Evolutionary conservation across 768 basidiomycete genomes (phyloP).

Genomic region (Boletus vinaceobasis): DNA sequence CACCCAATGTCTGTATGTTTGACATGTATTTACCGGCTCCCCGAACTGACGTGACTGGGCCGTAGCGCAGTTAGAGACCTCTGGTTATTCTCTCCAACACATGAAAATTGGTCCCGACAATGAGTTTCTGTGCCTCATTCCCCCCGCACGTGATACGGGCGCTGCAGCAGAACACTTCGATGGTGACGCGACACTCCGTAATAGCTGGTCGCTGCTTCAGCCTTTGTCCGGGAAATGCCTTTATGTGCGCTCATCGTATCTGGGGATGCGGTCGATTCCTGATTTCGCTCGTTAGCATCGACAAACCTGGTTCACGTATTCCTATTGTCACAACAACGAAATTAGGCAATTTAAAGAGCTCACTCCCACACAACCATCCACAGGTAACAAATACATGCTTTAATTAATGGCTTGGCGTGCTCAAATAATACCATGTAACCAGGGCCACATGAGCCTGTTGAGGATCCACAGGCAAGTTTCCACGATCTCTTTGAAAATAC

Average conservation of each 20-base stretch:
- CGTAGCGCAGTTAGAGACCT: slow-evolving; percentile 23
- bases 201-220: slow-evolving; percentile 80
- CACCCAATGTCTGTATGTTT: slow-evolving; percentile 38
- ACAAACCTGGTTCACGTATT: slow-evolving; percentile 96
- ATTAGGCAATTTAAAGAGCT: slow-evolving; percentile 95
- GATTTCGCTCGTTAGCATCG: slow-evolving; percentile 53
- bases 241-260: slow-evolving; percentile 60
- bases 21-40: slow-evolving; percentile 13
- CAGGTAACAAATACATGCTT: slow-evolving; percentile 49
- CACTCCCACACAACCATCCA: slow-evolving; percentile 56
- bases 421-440: slow-evolving; percentile 23
- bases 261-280: slow-evolving; percentile 27
- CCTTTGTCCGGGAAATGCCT: slow-evolving; percentile 78
- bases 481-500: slow-evolving; percentile 21
- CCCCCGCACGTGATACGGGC: slow-evolving; percentile 51
- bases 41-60: slow-evolving; percentile 11
- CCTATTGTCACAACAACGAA: slow-evolving; percentile 92
- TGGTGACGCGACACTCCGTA: slow-evolving; percentile 61
- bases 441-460: slow-evolving; percentile 77
- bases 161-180: slow-evolving; percentile 51
- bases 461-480: slow-evolving; percentile 74
- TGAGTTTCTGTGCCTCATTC: slow-evolving; percentile 77
- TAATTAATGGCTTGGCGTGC: slow-evolving; percentile 17
- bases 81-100: slow-evolving; percentile 58
- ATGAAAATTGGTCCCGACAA: slow-evolving; percentile 70